phyloP scores from a whole-genome alignment of 768 basidiomycete genomes.

The Boletus rubescentipes region DNA sequence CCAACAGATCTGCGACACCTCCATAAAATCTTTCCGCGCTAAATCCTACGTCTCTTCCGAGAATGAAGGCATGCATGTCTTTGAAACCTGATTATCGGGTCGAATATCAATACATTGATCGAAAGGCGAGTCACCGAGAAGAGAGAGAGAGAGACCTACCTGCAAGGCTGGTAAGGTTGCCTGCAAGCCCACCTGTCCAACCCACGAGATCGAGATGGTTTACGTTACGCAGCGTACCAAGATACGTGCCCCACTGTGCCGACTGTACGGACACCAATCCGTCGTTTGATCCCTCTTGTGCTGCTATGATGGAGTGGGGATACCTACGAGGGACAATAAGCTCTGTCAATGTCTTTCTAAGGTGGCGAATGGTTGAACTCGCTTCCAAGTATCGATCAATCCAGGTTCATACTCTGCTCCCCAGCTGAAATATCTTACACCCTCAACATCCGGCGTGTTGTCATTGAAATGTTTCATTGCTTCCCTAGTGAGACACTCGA shows the following conservation, averaged over 20 bases:
- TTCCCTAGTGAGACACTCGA: slow-evolving; percentile 80
- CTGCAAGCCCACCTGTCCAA: slow-evolving; percentile 59
- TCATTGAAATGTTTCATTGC: slow-evolving; percentile 91
- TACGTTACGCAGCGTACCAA: slow-evolving; percentile 88
- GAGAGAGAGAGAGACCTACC: slow-evolving; percentile 3
- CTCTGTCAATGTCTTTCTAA: background rate
- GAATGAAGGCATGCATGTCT: slow-evolving; percentile 88
- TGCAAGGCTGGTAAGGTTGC: slow-evolving; percentile 26
- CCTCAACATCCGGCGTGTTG: slow-evolving; percentile 72
- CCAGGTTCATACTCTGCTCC: slow-evolving; percentile 90
- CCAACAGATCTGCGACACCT: slow-evolving; percentile 75
- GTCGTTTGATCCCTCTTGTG: slow-evolving; percentile 91
- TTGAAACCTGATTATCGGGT: slow-evolving; percentile 39
- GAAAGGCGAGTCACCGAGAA: background rate
- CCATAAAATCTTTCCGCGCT: slow-evolving; percentile 91
- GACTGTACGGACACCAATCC: slow-evolving; percentile 89
- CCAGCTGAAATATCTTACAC: slow-evolving; percentile 92
- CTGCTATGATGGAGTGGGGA: slow-evolving; percentile 77
- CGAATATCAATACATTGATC: background rate
- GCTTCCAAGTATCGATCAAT: slow-evolving; percentile 87
- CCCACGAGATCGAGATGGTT: slow-evolving; percentile 93
- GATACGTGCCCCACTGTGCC: slow-evolving; percentile 92
- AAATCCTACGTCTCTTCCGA: slow-evolving; percentile 88
- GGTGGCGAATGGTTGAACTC: slow-evolving; percentile 9
- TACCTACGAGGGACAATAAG: slow-evolving; percentile 34